Evolutionary conservation across 331 rosid genomes (phyloP), one percentile per base, ranked within the genome.

Genomic region (Quercus lobata): DNA sequence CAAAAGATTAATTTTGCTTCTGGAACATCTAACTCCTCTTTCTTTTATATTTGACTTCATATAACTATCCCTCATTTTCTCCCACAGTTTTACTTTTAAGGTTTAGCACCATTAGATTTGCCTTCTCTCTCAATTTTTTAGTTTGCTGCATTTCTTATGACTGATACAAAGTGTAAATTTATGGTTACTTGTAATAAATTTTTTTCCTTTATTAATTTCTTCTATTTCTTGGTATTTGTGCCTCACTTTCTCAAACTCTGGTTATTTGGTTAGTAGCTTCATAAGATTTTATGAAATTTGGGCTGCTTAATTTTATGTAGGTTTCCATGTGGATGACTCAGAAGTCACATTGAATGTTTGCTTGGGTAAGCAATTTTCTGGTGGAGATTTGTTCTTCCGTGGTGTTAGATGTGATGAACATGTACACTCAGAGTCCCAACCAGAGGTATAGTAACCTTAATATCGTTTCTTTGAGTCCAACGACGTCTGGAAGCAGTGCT

Each of bases 301-400:
- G 81, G 55, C 73, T 27, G 73, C 81, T 68, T 83, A 25, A 6
- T 30, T 86, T 30, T 86, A 81, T 90, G 83, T 87, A 96, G 99
- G 97, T 72, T 93, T 96, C 82, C 99, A 96, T 76, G 97, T 96
- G 69, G 99, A 93, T 79, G 99, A 96, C 57, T 73, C 99, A 1
- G 99, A 96, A 91, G 97, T 96, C 75, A 90, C 94, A 73, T 84
- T 96, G 92, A 96, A 96, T 75, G 82, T 96, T 84, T 96, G 98
- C 87, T 82, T 96, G 89, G 98, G 98, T 34, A 90, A 82, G 73
- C 87, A 90, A 74, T 93, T 93, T 86, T 72, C 96, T 54, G 99
- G 97, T 37, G 99, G 99, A 60, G 92, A 89, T 73, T 80, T 96
- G 83, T 96, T 89, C 83, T 93, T 93, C 76, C 92, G 98, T 41